Conservation (phyloP, 2,329 filamentous ascomycete genomes). For the Fusarium hainanense region DNA sequence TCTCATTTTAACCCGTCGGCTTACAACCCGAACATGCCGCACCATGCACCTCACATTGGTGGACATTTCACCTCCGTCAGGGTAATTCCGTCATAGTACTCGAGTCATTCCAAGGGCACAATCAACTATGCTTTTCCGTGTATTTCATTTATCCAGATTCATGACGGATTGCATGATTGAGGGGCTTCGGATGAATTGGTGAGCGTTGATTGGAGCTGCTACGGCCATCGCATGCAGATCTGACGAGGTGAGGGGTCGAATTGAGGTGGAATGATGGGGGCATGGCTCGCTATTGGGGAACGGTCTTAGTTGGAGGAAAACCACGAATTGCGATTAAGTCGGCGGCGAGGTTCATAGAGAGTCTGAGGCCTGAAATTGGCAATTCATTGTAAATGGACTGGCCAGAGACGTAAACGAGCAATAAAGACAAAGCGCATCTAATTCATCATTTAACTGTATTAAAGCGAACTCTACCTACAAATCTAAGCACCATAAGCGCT, state of each 20-base stretch:
- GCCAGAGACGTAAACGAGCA: too few relatives aligned
- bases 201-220: slow-evolving; percentile 25
- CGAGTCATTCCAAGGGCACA: not conserved
- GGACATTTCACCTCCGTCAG: slow-evolving; percentile 14
- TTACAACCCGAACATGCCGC: slow-evolving; percentile 22
- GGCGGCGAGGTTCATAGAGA: too few relatives aligned
- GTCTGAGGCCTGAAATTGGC: not conserved
- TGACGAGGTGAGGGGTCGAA: slow-evolving; percentile 18
- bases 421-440: too few relatives aligned
- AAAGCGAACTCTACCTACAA: accelerated
- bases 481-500: slow-evolving; percentile 4
- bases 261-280: not conserved
- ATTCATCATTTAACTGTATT: not conserved
- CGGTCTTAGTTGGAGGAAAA: not conserved
- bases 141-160: slow-evolving; percentile 32
- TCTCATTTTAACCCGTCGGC: slow-evolving; percentile 4
- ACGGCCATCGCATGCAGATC: not conserved
- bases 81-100: slow-evolving; percentile 5
- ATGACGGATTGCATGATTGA: slow-evolving; percentile 11
- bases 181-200: slow-evolving; percentile 10
- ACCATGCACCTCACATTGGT: slow-evolving; percentile 28
- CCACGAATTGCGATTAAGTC: not conserved
- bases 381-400: too few relatives aligned
- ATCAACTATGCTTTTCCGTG: not conserved
- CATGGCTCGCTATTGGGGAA: not conserved